Evolutionary conservation across 2,329 filamentous ascomycete genomes (phyloP).

Genomic region (Epichloe festucae): DNA sequence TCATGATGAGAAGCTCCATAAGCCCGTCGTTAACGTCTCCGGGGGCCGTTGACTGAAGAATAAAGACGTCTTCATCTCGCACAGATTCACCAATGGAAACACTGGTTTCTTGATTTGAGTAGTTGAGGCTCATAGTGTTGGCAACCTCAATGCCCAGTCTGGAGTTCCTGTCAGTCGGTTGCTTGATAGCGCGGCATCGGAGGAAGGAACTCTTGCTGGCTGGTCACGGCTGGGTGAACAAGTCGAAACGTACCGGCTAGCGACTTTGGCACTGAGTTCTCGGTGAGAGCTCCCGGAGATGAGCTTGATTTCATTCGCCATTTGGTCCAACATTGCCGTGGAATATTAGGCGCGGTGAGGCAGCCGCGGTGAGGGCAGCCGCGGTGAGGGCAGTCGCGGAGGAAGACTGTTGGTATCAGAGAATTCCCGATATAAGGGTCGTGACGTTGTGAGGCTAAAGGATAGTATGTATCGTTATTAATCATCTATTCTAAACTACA

Average conservation of each 20-base stretch:
- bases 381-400: background rate
- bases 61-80: constrained; percentile 96
- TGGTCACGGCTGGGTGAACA: background rate
- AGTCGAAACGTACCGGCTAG: constrained; percentile 24
- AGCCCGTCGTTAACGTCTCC: constrained; percentile 96
- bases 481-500: no score
- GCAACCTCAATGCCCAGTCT: constrained; percentile 67
- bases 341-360: background rate
- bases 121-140: constrained; percentile 69
- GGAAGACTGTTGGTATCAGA: background rate
- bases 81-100: constrained; percentile 95
- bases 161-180: constrained; percentile 13
- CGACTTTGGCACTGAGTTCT: constrained; percentile 33
- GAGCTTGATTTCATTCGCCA: constrained; percentile 42
- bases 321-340: constrained; percentile 27
- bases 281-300: constrained; percentile 37
- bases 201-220: background rate
- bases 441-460: no score
- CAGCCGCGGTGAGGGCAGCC: no score
- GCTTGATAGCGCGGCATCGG: constrained; percentile 5
- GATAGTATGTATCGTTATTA: no score
- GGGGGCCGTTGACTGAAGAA: constrained; percentile 80
- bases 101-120: constrained; percentile 77
- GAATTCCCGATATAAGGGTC: no score
- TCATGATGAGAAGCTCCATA: constrained; percentile 98